A percentile compares a stretch with the other conserved stretches of the same genome.
Evolutionary conservation across 257 asterid species (phyloP).

Genomic region (Solanum clarkiae): DNA sequence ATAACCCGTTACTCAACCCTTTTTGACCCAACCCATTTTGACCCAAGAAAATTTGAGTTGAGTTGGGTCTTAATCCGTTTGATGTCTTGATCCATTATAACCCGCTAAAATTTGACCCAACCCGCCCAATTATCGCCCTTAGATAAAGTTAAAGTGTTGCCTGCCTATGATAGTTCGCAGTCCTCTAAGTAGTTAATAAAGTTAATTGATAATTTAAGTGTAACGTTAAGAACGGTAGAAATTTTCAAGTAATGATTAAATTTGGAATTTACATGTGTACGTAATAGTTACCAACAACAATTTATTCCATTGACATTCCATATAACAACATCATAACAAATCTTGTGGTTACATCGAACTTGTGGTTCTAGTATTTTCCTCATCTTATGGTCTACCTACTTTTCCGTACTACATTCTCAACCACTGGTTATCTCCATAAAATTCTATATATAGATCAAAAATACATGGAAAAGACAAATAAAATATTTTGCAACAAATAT

Average conservation of each 20-base stretch:
- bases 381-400: neutral
- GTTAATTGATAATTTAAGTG: neutral
- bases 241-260: neutral
- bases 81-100: no score
- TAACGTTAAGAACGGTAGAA: neutral
- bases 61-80: no score
- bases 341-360: neutral
- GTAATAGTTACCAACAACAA: neutral
- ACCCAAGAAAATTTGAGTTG: no score
- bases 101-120: no score
- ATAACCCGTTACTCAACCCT: no score
- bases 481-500: neutral
- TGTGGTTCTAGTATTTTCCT: neutral
- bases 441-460: neutral
- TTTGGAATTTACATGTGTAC: neutral
- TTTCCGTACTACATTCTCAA: neutral
- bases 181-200: no score
- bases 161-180: no score
- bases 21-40: no score
- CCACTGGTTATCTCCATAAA: neutral
- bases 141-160: neutral
- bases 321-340: neutral
- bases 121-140: no score
- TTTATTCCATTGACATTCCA: neutral
- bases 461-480: neutral